Percentiles rank a stretch among this genome's conserved stretches.
These are phyloP conservation scores for Carex sylvatica DNA, from an alignment of 202 grass and related monocot genomes.

Conservation along the genomic window DNA sequence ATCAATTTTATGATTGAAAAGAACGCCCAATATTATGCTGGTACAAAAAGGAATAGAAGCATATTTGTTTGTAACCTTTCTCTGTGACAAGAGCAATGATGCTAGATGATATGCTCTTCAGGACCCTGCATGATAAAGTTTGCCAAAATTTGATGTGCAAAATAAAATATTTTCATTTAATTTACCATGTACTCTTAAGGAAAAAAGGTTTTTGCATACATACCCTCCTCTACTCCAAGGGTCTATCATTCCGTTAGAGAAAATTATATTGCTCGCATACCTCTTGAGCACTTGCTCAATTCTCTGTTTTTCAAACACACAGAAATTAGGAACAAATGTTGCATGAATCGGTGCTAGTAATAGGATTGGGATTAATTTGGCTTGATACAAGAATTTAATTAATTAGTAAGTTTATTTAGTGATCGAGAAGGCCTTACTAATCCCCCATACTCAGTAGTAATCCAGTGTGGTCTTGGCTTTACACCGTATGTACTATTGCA, in stretches of 20 bases:
- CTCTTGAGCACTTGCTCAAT: conserved; percentile 76
- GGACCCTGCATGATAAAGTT: conserved; percentile 51
- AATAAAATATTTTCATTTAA: background rate
- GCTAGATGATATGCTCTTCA: conserved; percentile 89
- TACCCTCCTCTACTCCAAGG: conserved; percentile 97
- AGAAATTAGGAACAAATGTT: background rate
- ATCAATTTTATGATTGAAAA: background rate
- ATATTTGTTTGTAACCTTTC: conserved; percentile 49
- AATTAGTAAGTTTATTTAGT: background rate
- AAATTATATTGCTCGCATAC: conserved; percentile 92
- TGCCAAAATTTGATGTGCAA: background rate
- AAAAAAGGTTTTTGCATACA: conserved; percentile 1
- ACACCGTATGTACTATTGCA: conserved; percentile 50
- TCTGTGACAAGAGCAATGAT: conserved; percentile 84
- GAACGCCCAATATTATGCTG: background rate
- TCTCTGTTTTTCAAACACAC: conserved; percentile 45
- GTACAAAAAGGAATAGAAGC: background rate
- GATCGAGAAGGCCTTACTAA: conserved; percentile 44
- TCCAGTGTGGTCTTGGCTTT: conserved; percentile 67
- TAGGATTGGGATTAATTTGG: background rate
- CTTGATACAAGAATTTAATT: background rate
- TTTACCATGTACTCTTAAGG: background rate
- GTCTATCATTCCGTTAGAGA: conserved; percentile 93
- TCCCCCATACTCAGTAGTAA: conserved; percentile 94
- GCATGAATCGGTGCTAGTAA: background rate